These are phyloP conservation scores for Metarhizium robertsii DNA, from an alignment of 2,329 filamentous ascomycete species.

Conservation along the genomic window DNA sequence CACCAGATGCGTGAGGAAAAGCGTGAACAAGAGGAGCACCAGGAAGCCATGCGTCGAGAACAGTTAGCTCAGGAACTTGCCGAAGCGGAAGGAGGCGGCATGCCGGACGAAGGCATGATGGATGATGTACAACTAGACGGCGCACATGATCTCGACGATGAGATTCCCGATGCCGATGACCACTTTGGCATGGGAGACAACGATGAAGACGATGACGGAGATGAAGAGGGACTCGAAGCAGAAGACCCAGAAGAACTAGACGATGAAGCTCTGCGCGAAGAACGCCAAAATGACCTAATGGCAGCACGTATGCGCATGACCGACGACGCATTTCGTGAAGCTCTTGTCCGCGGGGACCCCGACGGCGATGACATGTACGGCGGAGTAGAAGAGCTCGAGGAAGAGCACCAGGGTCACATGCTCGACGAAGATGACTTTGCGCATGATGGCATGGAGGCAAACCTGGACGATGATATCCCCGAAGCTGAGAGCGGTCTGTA, in stretches of 20 bases:
- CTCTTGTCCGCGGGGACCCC: constrained; percentile 41
- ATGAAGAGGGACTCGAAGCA: constrained; percentile 27
- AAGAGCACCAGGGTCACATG: constrained; percentile 48
- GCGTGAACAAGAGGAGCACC: constrained; percentile 78
- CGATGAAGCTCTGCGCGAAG: constrained; percentile 30
- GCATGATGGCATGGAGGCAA: constrained; percentile 47
- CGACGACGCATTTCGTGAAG: constrained; percentile 54
- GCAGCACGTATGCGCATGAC: constrained; percentile 42
- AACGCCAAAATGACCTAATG: constrained; percentile 39
- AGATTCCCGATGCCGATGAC: constrained; percentile 53
- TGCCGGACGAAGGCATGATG: constrained; percentile 37
- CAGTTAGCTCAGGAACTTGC: constrained; percentile 65
- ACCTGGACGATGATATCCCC: constrained; percentile 63
- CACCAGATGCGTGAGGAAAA: constrained; percentile 85
- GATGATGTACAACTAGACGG: constrained; percentile 48
- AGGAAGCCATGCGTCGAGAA: constrained; percentile 63
- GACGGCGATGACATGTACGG: constrained; percentile 42
- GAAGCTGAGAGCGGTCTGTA: constrained; percentile 56
- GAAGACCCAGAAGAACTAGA: constrained; percentile 31
- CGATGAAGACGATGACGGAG: constrained; percentile 29
- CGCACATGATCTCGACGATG: constrained; percentile 58
- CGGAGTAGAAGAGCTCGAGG: constrained; percentile 43
- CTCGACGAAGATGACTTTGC: constrained; percentile 54
- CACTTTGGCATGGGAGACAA: constrained; percentile 41
- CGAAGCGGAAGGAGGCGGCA: constrained; percentile 42